Conservation (phyloP, 2,329 filamentous ascomycete species). For the Neophaeococcomyces mojaviensis region DNA sequence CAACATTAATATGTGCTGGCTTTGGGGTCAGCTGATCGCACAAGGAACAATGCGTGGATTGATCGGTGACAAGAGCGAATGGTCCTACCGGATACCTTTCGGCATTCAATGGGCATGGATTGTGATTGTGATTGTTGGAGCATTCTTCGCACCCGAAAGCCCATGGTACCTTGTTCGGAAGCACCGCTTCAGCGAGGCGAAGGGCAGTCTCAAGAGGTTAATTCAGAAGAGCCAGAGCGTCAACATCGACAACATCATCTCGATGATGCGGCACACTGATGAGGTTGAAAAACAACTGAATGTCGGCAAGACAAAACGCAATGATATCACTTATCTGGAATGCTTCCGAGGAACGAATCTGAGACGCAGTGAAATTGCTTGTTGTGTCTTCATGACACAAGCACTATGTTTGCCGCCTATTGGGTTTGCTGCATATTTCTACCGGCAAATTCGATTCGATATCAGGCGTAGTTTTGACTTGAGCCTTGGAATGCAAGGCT, state of each 20-base stretch:
- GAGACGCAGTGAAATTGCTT: conserved; percentile 66
- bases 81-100: conserved; percentile 29
- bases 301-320: conserved; percentile 21
- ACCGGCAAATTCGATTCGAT: conserved; percentile 46
- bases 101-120: conserved; percentile 45
- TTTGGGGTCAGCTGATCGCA: conserved; percentile 28
- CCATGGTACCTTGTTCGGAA: conserved; percentile 46
- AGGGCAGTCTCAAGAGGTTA: conserved; percentile 35
- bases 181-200: conserved; percentile 38
- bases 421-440: conserved; percentile 55
- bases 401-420: conserved; percentile 56
- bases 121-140: conserved; percentile 37
- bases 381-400: conserved; percentile 57
- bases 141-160: conserved; percentile 41
- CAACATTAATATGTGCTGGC: conserved; percentile 33
- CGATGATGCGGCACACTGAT: conserved; percentile 33
- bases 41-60: conserved; percentile 26
- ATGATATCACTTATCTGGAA: conserved; percentile 57
- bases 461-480: conserved; percentile 47
- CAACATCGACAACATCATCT: conserved; percentile 25
- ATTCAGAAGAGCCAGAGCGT: conserved; percentile 14
- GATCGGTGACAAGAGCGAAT: conserved; percentile 22
- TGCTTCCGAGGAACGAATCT: conserved; percentile 73
- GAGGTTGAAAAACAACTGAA: conserved; percentile 23
- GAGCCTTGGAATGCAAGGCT: conserved; percentile 51